A percentile compares a stretch with the other conserved stretches of the same genome.
phyloP scores from a whole-genome alignment of 495 filamentous ascomycete species.

The Aspergillus sclerotiicarbonarius region DNA sequence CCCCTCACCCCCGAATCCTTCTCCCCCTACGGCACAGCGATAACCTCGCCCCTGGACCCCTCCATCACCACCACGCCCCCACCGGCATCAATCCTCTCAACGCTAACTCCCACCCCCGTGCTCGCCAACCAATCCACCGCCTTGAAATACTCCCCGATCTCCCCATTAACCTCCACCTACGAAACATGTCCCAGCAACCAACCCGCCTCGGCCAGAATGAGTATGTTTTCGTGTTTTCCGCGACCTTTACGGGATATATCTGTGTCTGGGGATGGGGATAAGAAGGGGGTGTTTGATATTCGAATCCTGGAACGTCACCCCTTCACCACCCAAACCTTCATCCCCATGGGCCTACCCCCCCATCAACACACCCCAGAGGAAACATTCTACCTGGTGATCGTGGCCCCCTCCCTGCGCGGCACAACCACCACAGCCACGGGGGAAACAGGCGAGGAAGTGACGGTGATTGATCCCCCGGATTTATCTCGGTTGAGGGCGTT shows the following conservation, averaged over 20 bases:
- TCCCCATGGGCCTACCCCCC: constrained; percentile 66
- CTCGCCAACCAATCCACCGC: constrained; percentile 84
- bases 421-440: constrained; percentile 35
- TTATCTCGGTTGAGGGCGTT: constrained; percentile 70
- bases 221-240: constrained; percentile 86
- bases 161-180: constrained; percentile 68
- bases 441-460: constrained; percentile 29
- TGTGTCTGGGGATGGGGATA: too few species aligned
- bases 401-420: constrained; percentile 66
- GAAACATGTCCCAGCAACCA: constrained; percentile 57
- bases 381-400: constrained; percentile 75
- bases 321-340: constrained; percentile 89
- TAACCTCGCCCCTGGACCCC: constrained; percentile 65
- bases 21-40: constrained; percentile 77
- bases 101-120: constrained; percentile 31
- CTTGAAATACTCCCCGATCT: constrained; percentile 78
- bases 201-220: constrained; percentile 64
- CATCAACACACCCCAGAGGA: too few species aligned
- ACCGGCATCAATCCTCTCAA: constrained; percentile 43
- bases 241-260: constrained; percentile 20
- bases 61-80: constrained; percentile 40
- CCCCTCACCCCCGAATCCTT: constrained; percentile 68
- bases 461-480: constrained; percentile 67
- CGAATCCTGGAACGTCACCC: constrained; percentile 88
- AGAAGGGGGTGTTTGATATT: constrained; percentile 57